Conservation (phyloP, 495 filamentous ascomycete species). For the Geoglossum glabrum region DNA sequence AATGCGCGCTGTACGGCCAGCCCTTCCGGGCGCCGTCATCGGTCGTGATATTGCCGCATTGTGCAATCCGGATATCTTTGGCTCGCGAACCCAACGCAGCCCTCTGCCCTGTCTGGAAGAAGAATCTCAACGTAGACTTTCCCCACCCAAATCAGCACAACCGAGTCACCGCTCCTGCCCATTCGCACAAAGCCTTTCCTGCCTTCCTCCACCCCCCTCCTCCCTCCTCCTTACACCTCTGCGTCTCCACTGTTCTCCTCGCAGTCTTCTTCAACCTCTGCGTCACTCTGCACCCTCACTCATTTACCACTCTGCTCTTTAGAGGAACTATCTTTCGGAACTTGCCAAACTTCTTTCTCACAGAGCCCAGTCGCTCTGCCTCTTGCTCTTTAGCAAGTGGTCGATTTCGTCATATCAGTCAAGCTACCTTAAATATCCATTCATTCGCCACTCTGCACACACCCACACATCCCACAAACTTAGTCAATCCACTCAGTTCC, state of each 20-base stretch:
- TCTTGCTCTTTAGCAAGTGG: not conserved
- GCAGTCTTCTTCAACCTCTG: not conserved
- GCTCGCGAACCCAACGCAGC: not conserved
- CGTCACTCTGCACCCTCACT: not conserved
- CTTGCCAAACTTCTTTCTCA: not conserved
- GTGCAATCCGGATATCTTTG: not conserved
- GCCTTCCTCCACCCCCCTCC: not conserved
- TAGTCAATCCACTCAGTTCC: not conserved
- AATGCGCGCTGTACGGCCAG: not conserved
- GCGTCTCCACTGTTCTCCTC: not conserved
- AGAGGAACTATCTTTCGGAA: not conserved
- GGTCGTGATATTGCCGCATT: not conserved
- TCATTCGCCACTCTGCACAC: not conserved
- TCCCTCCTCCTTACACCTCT: not conserved
- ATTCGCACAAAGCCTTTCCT: not conserved
- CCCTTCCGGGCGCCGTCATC: not conserved
- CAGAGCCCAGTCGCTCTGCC: not conserved
- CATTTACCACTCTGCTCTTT: not conserved
- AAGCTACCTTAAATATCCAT: not conserved
- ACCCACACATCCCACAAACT: not conserved
- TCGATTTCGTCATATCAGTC: not conserved
- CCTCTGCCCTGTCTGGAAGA: not conserved
- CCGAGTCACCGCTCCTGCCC: conserved; percentile 1
- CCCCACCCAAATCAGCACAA: not conserved
- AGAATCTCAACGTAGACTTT: not conserved